Percentiles rank a stretch among this genome's conserved stretches.
Evolutionary conservation across 176 grass and related monocot genomes (phyloP).

Genomic region (Dactylis glomerata): DNA sequence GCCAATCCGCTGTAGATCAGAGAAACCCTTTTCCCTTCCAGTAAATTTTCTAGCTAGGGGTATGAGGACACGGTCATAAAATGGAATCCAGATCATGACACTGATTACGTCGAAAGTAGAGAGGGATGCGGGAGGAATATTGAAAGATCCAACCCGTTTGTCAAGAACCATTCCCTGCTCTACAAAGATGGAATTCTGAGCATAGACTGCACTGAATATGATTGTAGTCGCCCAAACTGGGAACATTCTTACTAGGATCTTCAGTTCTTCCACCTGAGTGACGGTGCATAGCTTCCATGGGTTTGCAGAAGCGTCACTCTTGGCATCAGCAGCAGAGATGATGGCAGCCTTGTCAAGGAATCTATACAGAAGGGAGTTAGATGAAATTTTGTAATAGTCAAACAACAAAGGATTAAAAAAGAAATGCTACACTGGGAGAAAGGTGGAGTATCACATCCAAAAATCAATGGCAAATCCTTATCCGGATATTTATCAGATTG

Average conservation of each 20-base stretch:
- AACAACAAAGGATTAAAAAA: background rate
- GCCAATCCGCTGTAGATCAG: constrained; percentile 76
- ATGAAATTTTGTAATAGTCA: background rate
- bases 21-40: constrained; percentile 73
- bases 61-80: constrained; percentile 74
- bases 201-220: constrained; percentile 75
- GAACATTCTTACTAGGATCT: constrained; percentile 77
- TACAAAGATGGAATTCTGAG: constrained; percentile 79
- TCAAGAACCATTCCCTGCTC: constrained; percentile 97
- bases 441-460: background rate
- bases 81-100: constrained; percentile 67
- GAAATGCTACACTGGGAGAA: background rate
- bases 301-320: constrained; percentile 32
- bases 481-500: background rate
- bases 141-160: constrained; percentile 62
- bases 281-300: constrained; percentile 85
- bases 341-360: constrained; percentile 93
- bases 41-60: constrained; percentile 67
- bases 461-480: background rate
- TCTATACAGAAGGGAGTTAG: constrained; percentile 27
- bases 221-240: constrained; percentile 86
- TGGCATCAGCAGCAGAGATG: constrained; percentile 47
- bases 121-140: constrained; percentile 70
- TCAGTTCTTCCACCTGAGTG: constrained; percentile 96
- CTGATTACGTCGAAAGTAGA: constrained; percentile 79